Evolutionary conservation across 179 eudicot genomes (phyloP).

Genomic region (Pouteria campechiana): DNA sequence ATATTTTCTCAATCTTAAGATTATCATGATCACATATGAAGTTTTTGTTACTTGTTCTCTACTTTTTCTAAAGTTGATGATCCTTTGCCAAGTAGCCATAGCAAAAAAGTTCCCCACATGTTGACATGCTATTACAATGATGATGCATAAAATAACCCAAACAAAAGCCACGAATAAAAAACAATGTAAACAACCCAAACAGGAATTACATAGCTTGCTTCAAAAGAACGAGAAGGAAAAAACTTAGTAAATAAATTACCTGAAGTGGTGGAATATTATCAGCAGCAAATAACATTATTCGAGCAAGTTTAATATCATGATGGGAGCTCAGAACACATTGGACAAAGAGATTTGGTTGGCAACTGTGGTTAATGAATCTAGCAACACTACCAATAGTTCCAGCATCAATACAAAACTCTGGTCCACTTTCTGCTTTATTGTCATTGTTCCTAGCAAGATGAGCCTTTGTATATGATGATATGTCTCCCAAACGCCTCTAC

Average conservation of each 20-base stretch:
- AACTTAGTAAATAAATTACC: conserved; percentile 25
- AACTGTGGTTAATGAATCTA: conserved; percentile 80
- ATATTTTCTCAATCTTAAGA: too few relatives aligned
- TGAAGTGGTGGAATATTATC: conserved; percentile 88
- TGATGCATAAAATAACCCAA: too few relatives aligned
- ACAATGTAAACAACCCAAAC: too few relatives aligned
- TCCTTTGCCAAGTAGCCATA: too few relatives aligned
- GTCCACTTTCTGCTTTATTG: conserved; percentile 28
- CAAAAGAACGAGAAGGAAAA: conserved; percentile 2
- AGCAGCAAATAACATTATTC: conserved; percentile 73
- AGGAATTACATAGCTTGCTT: too few relatives aligned
- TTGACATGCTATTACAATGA: too few relatives aligned
- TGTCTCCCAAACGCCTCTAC: conserved; percentile 70
- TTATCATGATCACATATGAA: too few relatives aligned
- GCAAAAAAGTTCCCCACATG: too few relatives aligned
- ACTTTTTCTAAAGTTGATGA: too few relatives aligned
- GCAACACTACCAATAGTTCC: conserved; percentile 54
- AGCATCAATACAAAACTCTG: conserved; percentile 80
- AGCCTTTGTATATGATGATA: conserved; percentile 43
- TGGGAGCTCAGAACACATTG: conserved; percentile 71
- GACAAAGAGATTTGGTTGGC: conserved; percentile 80
- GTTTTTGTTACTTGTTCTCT: too few relatives aligned
- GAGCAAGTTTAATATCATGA: conserved; percentile 55
- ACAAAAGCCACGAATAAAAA: too few relatives aligned
- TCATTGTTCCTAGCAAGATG: conserved; percentile 23